Conservation (phyloP, 73 alveolate species). For the Tetrahymena elliotti region DNA sequence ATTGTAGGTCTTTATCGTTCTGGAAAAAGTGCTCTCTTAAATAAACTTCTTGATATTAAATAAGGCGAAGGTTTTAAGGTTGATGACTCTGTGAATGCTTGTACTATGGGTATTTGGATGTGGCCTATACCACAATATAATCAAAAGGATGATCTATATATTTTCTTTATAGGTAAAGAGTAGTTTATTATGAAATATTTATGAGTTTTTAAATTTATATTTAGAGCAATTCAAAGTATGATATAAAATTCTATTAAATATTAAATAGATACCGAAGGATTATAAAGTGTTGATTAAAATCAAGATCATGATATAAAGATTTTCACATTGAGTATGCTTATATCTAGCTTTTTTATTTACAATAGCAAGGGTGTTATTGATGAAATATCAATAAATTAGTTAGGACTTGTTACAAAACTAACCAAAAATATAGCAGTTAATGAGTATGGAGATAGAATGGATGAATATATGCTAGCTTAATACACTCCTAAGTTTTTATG, state of each 20-base stretch:
- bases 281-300: constrained; percentile 83
- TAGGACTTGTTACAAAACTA: constrained; percentile 87
- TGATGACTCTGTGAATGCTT: constrained; percentile 76
- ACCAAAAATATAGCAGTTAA: constrained; percentile 59
- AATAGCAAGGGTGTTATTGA: constrained; percentile 92
- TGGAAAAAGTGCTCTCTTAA: constrained; percentile 88
- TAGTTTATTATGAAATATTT: no score
- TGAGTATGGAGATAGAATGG: constrained; percentile 3
- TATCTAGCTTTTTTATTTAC: constrained; percentile 81
- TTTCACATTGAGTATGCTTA: constrained; percentile 86
- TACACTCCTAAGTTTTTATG: constrained; percentile 72
- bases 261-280: constrained; percentile 87
- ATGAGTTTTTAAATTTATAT: no score
- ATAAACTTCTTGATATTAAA: constrained; percentile 67
- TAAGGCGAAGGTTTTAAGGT: constrained; percentile 72
- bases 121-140: constrained; percentile 83
- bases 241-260: no score
- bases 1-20: constrained; percentile 84
- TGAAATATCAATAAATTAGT: constrained; percentile 77
- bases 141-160: constrained; percentile 71
- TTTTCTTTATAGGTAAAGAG: constrained; percentile 46
- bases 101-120: constrained; percentile 96
- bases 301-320: constrained; percentile 91
- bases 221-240: no score
- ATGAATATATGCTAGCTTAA: constrained; percentile 22